Evolutionary conservation across 2,329 filamentous ascomycete species (phyloP), one percentile per base, ranked within the genome.

Genomic region (Pseudocercospora musae): DNA sequence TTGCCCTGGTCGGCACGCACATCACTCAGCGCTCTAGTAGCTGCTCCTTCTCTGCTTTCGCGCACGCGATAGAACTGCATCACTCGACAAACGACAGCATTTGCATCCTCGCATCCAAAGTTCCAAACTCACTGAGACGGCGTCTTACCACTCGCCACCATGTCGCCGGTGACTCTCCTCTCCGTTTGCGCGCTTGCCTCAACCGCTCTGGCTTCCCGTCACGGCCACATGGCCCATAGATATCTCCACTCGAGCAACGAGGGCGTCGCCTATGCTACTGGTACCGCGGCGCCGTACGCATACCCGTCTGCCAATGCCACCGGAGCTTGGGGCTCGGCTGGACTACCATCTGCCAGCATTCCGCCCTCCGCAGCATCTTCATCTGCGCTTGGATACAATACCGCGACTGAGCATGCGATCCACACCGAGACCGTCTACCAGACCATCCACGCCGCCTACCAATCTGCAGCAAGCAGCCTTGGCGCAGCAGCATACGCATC

Each of bases 1-100:
- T 72, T 71, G 78, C 78, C 77, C 78, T 77, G 78, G 78, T 79
- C 70, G 78, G 78, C 78, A 70, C 62, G 61, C 61, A 65, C 61
- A 65, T 70, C 57, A 59, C 60, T 40, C 66, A 69, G 71, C 74
- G 76, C 77, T 79, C 75, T 70, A 76, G 77, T 69, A 78, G 74
- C 75, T 69, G 72, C 72, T 70, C 64, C 52, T 57, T 58, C 58
- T 52, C 49, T 54, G 53, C 25, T 37, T 46, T 54, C 44, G 9
- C 50, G 42, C 42, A 44, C 57, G 48, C 7, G 18, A 60, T 29
- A 20, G 42, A 46, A 33, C 58, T 64, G 58, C 59, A 59, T 40
- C 29, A 33, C 18, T 54, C 46, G 40, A 29, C 48, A 31, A n/a
- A 59, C 20, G 27, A 42, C 46, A 46, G 49, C 54, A 44, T 50